Percentiles rank a stretch among this genome's conserved stretches.
These are phyloP conservation scores for Diaporthe eres DNA, from an alignment of 2,329 filamentous ascomycete species.

Conservation along the genomic window DNA sequence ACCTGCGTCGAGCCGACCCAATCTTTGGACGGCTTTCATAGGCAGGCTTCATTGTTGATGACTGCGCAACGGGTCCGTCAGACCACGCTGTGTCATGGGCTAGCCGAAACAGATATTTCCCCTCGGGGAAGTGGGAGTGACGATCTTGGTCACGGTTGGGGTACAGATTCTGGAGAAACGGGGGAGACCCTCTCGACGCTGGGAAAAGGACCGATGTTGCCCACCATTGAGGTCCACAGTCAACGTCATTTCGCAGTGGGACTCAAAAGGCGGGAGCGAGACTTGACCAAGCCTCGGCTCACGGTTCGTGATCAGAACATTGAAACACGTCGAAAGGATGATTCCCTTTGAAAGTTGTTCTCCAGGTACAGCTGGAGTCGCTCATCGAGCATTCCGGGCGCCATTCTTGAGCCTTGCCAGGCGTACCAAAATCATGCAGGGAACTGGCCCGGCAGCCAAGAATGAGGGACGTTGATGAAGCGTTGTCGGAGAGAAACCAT, in stretches of 20 bases:
- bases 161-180: slow-evolving; percentile 31
- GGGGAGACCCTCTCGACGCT: background rate
- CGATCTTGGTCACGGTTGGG: slow-evolving; percentile 20
- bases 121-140: slow-evolving; percentile 28
- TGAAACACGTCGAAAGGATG: background rate
- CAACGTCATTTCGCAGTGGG: slow-evolving; percentile 32
- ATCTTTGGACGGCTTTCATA: background rate
- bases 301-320: background rate
- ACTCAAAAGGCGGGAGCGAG: slow-evolving; percentile 14
- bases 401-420: background rate
- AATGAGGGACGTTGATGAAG: background rate
- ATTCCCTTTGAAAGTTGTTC: background rate
- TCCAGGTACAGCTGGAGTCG: background rate
- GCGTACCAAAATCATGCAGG: background rate
- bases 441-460: background rate
- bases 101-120: slow-evolving; percentile 29
- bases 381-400: background rate
- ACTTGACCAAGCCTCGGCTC: background rate
- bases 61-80: background rate
- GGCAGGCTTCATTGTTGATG: slow-evolving; percentile 11
- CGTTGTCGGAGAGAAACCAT: background rate
- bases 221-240: slow-evolving; percentile 12
- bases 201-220: slow-evolving; percentile 25
- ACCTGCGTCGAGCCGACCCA: slow-evolving; percentile 11
- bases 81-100: background rate